Evolutionary conservation across 169 alveolate genomes (phyloP).

Genomic region (Eimeria necatrix): DNA sequence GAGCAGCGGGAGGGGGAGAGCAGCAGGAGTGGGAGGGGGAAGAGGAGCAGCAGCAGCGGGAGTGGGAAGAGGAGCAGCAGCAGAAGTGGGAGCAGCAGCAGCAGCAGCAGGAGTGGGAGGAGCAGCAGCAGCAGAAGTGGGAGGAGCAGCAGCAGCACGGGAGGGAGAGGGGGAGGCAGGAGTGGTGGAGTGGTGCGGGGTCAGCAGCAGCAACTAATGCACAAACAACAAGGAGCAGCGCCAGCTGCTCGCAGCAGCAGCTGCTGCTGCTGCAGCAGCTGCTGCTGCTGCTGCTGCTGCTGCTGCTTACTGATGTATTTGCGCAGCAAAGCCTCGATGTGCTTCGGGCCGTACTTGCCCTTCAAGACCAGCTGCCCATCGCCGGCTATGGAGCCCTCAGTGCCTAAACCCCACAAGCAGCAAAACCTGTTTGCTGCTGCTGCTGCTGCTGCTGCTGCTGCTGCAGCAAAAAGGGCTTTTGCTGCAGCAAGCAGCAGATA

Average conservation of each 20-base stretch:
- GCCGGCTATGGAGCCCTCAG: conserved; percentile 95
- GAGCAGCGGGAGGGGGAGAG: too few species aligned
- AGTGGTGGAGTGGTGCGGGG: too few species aligned
- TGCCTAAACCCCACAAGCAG: not conserved
- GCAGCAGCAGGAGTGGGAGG: not conserved
- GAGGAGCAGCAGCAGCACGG: too few species aligned
- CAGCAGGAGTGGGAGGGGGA: too few species aligned
- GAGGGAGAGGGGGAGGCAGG: too few species aligned
- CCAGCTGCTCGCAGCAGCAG: not conserved
- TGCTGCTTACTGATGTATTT: conserved; percentile 91
- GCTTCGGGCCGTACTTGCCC: conserved; percentile 96
- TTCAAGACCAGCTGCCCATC: conserved; percentile 96
- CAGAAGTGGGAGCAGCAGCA: not conserved
- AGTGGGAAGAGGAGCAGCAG: too few species aligned
- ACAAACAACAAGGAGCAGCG: not conserved
- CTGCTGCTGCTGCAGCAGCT: not conserved
- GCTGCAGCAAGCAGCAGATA: conserved; percentile 79
- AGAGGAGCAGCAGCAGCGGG: too few species aligned
- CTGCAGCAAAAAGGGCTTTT: not conserved
- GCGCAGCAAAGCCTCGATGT: conserved; percentile 94
- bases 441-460: not conserved
- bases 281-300: not conserved
- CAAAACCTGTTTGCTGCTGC: not conserved
- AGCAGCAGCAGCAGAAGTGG: too few species aligned
- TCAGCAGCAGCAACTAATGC: too few species aligned